Conservation (phyloP, 805 yeast genomes). For the Candida gorgasii region DNA sequence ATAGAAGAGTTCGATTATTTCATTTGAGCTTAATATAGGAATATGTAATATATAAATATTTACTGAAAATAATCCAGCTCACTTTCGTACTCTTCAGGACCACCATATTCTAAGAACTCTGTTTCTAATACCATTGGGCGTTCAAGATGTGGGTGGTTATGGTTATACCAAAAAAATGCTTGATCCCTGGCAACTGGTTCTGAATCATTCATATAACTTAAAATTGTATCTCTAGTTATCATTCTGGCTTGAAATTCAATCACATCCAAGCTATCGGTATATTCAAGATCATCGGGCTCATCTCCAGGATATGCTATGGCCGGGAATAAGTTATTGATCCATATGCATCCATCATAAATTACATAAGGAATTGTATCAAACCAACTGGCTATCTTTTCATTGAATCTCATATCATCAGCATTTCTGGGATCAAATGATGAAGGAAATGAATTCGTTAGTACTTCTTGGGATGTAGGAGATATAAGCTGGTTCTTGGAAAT, state of each 20-base stretch:
- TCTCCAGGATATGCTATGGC: constrained; percentile 38
- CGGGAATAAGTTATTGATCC: constrained; percentile 47
- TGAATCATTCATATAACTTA: constrained; percentile 36
- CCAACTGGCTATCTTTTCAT: constrained; percentile 70
- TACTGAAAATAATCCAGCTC: constrained; percentile 10
- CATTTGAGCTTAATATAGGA: constrained; percentile 28
- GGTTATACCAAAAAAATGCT: constrained; percentile 11
- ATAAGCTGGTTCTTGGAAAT: too few relatives aligned
- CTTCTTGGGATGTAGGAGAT: too few relatives aligned
- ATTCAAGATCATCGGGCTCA: constrained; percentile 13
- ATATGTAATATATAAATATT: constrained; percentile 16
- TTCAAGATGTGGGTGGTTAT: neutral
- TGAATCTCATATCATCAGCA: constrained; percentile 61
- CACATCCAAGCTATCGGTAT: constrained; percentile 24
- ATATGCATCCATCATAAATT: constrained; percentile 22
- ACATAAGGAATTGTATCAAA: constrained; percentile 54
- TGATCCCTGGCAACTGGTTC: constrained; percentile 17
- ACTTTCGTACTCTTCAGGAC: constrained; percentile 30
- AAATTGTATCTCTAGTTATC: constrained; percentile 47
- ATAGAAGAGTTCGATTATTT: constrained; percentile 55
- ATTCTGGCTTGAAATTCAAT: constrained; percentile 54
- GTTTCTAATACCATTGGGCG: neutral
- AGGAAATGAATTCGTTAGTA: constrained; percentile 11
- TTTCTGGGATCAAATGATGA: constrained; percentile 58
- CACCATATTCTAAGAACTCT: constrained; percentile 16